Percentiles rank a stretch among this genome's conserved stretches.
These are phyloP conservation scores for Ceratobasidium sp. DNA, from an alignment of 1,284 basidiomycete genomes.

Conservation along the genomic window DNA sequence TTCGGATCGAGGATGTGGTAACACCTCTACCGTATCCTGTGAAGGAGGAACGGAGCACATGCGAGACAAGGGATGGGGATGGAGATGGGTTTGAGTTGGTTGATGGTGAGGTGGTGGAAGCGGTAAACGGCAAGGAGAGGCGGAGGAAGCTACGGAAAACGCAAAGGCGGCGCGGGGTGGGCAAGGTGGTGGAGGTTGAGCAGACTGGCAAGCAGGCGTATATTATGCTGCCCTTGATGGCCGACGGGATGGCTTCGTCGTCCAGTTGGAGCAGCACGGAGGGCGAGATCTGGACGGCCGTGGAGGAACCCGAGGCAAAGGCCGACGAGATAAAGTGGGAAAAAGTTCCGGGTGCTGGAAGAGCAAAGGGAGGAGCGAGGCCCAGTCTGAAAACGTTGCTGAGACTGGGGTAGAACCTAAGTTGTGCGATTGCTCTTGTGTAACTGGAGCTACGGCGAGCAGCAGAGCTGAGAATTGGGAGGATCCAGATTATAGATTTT, in stretches of 20 bases:
- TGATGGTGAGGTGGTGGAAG: neutral
- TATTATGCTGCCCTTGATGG: neutral
- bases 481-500: no score
- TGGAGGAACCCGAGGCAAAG: neutral
- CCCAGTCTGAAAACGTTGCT: neutral
- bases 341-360: neutral
- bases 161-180: neutral
- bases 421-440: no score
- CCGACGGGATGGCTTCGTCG: neutral
- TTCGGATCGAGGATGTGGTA: neutral
- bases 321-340: neutral
- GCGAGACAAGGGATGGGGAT: neutral
- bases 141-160: neutral
- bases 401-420: neutral
- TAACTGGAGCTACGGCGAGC: no score
- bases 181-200: neutral
- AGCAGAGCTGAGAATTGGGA: no score
- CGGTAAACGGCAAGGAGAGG: neutral
- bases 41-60: neutral
- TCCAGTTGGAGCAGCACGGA: slow-evolving; percentile 5
- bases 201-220: neutral
- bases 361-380: neutral
- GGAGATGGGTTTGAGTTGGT: neutral
- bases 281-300: neutral
- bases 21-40: slow-evolving; percentile 16